A percentile compares a stretch with the other conserved stretches of the same genome.
Evolutionary conservation across 768 basidiomycete genomes (phyloP).

Genomic region (Lepiota brunneoincarnata): DNA sequence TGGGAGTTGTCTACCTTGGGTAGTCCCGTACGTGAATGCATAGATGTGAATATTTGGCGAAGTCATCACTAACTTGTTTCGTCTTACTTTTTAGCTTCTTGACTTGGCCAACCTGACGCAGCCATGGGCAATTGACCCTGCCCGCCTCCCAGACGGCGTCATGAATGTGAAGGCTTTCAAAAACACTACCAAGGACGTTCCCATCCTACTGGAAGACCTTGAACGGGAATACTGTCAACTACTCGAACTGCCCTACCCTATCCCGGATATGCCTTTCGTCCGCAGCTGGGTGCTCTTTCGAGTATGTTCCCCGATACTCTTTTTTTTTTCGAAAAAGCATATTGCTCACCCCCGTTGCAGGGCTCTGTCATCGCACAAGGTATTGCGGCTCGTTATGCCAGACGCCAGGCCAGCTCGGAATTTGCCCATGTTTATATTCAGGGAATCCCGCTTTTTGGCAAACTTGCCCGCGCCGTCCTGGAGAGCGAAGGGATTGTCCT

Average conservation of each 20-base stretch:
- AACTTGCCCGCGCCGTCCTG: conserved; percentile 55
- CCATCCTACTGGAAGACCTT: conserved; percentile 67
- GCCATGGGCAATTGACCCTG: conserved; percentile 67
- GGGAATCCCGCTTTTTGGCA: conserved; percentile 62
- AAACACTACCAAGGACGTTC: conserved; percentile 49
- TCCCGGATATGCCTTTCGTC: conserved; percentile 75
- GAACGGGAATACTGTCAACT: conserved; percentile 80
- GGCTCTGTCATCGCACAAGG: conserved; percentile 84
- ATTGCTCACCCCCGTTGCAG: conserved; percentile 22
- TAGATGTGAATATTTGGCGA: neutral
- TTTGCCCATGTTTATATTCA: conserved; percentile 46
- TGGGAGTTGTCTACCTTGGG: conserved; percentile 98
- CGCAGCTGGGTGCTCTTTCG: conserved; percentile 85
- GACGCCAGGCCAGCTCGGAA: conserved; percentile 89
- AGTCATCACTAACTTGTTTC: conserved; percentile 3
- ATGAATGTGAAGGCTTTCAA: conserved; percentile 57
- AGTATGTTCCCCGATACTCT: conserved; percentile 36
- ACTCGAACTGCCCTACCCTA: conserved; percentile 67
- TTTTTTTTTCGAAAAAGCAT: neutral
- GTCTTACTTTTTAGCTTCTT: conserved; percentile 50
- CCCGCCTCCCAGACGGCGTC: conserved; percentile 29
- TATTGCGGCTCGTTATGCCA: conserved; percentile 82
- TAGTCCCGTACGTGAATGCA: conserved; percentile 64
- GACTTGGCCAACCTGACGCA: conserved; percentile 90
- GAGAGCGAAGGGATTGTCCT: conserved; percentile 48